Base-by-base conservation (phyloP, 306 rosid species). In the Cucurbita argyrosperma region DNA sequence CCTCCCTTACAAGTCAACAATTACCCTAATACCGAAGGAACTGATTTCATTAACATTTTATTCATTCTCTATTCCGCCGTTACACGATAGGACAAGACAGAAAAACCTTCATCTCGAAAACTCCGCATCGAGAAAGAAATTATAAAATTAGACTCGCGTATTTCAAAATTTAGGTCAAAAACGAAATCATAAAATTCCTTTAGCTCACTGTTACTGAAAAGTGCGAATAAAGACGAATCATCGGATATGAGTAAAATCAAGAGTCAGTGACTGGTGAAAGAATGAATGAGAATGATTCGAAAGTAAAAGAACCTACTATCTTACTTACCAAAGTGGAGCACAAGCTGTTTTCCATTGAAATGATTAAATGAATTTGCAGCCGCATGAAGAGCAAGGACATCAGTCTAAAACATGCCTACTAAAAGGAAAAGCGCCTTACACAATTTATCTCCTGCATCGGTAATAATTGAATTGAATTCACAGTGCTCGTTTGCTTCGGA, bases 251-350 rank as follows among this genome's bases (percentile, higher is more conserved):
- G 38, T 10, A 10, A 58, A 43, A 56, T 19, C 4, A 19, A 56
- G 37, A 1, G 12, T 37, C 35, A 56, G 19, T 52, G 56, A 7
- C 6, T 53, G 58, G 18, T n/a, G 23, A 53, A 43, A 43, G 47
- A 43, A 62, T n/a, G 71, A 58, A 55, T 55, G 61, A 65, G 51
- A 64, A 42, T 6, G 7, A 63, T 8, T 63, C 7, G 30, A 64
- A 64, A 64, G 71, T 64, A 64, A 64, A 64, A 64, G 35, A 64
- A 18, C 50, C 2, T 11, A 12, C 5, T 35, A 1, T 40, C 38
- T 19, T 67, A 67, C 55, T 18, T 45, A 66, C 72, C 6, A 45
- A 46, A 67, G 72, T 67, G 72, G 72, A 67, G n/a, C 55, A 45
- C 55, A 46, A 67, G 72, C 55, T 67, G 72, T 46, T 45, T 23